These are phyloP conservation scores for Geotrichum reessii DNA, from an alignment of 1,139 yeast genomes.

Conservation along the genomic window DNA sequence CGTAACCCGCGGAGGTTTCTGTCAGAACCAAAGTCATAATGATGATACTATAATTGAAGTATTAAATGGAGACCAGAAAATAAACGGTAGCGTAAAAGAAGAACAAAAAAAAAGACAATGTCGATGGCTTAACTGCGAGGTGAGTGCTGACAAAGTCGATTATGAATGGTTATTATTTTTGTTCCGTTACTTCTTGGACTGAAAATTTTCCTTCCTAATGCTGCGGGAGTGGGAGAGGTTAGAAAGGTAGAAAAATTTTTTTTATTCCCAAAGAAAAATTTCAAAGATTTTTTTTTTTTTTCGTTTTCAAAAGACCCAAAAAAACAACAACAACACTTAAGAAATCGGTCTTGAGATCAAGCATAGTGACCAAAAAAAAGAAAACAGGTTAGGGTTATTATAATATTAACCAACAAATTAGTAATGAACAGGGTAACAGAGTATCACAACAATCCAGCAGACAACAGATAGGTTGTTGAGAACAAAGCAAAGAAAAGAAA, in stretches of 20 bases:
- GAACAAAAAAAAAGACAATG: background rate
- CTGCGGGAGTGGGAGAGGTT: background rate
- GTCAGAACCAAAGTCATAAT: constrained; percentile 89
- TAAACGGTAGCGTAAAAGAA: background rate
- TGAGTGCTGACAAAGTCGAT: background rate
- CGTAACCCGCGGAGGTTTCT: constrained; percentile 98
- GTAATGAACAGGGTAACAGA: too few species aligned
- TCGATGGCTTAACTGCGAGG: background rate
- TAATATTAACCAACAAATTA: background rate
- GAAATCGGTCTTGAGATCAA: background rate
- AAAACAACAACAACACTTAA: background rate
- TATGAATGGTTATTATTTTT: background rate
- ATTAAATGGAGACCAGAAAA: background rate
- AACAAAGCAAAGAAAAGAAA: too few species aligned
- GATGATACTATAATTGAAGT: background rate
- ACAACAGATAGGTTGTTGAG: too few species aligned
- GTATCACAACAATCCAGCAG: too few species aligned
- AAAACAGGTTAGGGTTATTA: background rate
- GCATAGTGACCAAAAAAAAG: background rate
- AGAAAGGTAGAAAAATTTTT: background rate
- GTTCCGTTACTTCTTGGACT: background rate
- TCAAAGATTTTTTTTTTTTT: background rate
- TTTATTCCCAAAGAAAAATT: background rate
- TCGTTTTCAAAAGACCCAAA: background rate
- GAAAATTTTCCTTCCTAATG: background rate